A percentile compares a stretch with the other conserved stretches of the same genome.
Conservation (phyloP, 2,329 filamentous ascomycete species). For the Botrytis squamosa region DNA sequence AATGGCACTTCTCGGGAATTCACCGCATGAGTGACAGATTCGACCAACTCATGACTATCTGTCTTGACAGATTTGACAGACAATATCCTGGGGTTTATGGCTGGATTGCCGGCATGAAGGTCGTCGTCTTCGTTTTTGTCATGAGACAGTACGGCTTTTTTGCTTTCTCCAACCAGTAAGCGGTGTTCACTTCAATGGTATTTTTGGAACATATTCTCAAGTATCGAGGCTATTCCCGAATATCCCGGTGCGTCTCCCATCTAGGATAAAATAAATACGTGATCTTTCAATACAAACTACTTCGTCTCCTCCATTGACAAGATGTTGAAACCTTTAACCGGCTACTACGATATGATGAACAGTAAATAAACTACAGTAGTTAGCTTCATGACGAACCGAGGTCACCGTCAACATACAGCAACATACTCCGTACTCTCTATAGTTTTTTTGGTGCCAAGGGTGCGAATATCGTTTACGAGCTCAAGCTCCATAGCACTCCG, state of each 20-base stretch:
- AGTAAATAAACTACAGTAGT: background rate
- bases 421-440: background rate
- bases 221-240: background rate
- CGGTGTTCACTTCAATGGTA: background rate
- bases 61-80: background rate
- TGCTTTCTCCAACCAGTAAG: background rate
- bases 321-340: background rate
- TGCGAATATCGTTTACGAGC: background rate
- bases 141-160: background rate
- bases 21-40: background rate
- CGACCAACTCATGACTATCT: background rate
- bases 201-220: background rate
- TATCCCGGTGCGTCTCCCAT: background rate
- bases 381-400: background rate
- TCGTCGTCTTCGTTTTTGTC: background rate
- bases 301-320: background rate
- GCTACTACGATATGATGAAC: background rate
- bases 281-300: background rate
- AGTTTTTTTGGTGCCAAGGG: background rate
- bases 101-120: background rate
- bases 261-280: background rate
- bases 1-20: background rate
- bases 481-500: constrained; percentile 10
- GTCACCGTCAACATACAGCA: background rate
- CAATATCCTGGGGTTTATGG: background rate